A percentile compares a stretch with the other conserved stretches of the same genome.
These are phyloP conservation scores for Lactifluus rugatus DNA, from an alignment of 768 basidiomycete genomes.

Conservation along the genomic window DNA sequence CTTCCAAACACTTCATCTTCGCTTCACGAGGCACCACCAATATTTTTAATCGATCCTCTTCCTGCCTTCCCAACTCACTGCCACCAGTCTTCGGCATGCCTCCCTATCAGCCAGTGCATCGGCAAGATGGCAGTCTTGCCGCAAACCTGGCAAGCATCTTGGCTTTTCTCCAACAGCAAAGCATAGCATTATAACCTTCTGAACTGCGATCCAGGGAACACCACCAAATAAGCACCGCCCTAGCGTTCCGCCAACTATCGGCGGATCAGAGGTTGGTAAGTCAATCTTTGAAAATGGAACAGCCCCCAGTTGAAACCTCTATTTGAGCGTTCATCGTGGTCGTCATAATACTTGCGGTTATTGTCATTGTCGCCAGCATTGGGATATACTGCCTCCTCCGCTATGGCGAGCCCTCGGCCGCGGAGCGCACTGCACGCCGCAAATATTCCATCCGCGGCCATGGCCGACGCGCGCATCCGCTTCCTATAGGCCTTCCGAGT, in stretches of 20 bases:
- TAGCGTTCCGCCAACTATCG: constrained; percentile 6
- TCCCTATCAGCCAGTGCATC: not conserved
- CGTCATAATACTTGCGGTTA: constrained; percentile 42
- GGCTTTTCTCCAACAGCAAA: not conserved
- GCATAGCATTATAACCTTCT: not conserved
- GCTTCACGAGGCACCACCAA: not conserved
- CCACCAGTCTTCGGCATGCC: not conserved
- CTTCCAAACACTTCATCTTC: not conserved
- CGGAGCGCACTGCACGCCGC: constrained; percentile 29
- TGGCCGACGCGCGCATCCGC: constrained; percentile 8
- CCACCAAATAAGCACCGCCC: not conserved
- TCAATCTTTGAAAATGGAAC: not conserved
- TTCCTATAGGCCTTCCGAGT: constrained; percentile 18
- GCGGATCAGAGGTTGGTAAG: constrained; percentile 17
- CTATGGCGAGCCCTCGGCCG: constrained; percentile 35
- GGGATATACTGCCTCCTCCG: constrained; percentile 51
- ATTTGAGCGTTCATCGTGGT: constrained; percentile 45
- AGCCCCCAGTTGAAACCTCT: not conserved
- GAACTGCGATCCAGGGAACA: not conserved
- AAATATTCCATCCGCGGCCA: constrained; percentile 12
- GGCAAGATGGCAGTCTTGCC: not conserved
- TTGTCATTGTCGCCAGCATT: constrained; percentile 44
- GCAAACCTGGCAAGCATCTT: not conserved
- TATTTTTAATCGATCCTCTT: not conserved
- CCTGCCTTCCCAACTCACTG: not conserved